Percentiles rank a stretch among this genome's conserved stretches.
These are phyloP conservation scores for Polygonum maritimum DNA, from an alignment of 148 eudicot species.

Conservation along the genomic window DNA sequence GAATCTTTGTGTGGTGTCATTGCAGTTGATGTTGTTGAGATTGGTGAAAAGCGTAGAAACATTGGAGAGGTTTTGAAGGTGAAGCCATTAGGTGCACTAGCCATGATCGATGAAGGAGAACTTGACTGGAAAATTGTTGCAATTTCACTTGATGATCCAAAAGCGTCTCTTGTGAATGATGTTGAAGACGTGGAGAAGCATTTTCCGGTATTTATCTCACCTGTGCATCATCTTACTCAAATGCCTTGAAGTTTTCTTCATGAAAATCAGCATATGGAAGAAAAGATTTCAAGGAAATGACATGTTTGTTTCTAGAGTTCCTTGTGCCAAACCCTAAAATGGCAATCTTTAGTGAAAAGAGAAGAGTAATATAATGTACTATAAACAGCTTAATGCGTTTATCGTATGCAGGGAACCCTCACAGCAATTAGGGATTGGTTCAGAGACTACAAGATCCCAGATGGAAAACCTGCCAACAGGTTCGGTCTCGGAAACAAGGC, in stretches of 20 bases:
- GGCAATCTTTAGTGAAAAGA: background rate
- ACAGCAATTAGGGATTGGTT: slow-evolving; percentile 99
- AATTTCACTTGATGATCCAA: slow-evolving; percentile 92
- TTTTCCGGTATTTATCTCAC: slow-evolving; percentile 65
- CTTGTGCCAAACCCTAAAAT: background rate
- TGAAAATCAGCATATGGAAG: background rate
- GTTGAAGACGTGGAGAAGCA: slow-evolving; percentile 92
- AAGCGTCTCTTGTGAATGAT: slow-evolving; percentile 90
- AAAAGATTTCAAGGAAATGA: no score
- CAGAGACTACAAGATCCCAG: slow-evolving; percentile 97
- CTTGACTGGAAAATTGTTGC: slow-evolving; percentile 99
- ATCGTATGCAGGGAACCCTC: slow-evolving; percentile 63
- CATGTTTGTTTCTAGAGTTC: no score
- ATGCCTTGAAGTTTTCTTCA: background rate
- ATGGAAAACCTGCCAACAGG: slow-evolving; percentile 96
- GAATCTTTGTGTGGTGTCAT: slow-evolving; percentile 6
- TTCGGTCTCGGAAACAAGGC: slow-evolving; percentile 94
- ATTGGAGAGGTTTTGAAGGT: slow-evolving; percentile 80
- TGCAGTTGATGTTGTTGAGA: slow-evolving; percentile 95
- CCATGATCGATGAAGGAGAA: slow-evolving; percentile 99
- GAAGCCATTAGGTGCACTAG: slow-evolving; percentile 88
- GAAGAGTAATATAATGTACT: no score
- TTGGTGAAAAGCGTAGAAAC: slow-evolving; percentile 69
- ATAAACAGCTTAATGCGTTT: background rate
- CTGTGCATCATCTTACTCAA: background rate